Base-by-base conservation (phyloP, 345 rosid species). In the Hibiscus syriacus region DNA sequence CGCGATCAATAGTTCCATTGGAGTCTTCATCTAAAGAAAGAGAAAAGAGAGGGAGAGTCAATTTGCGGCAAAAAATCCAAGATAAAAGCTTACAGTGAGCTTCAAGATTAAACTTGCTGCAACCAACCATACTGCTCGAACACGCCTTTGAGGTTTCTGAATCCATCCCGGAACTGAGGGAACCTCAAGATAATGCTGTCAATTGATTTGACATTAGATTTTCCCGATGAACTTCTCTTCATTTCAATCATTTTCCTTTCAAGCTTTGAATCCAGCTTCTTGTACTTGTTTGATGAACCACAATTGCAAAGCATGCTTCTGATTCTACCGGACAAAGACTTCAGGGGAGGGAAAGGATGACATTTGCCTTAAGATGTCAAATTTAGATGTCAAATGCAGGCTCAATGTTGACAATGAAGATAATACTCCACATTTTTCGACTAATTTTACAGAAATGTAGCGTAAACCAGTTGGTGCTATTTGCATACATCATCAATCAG, bases 171-270 rank as follows among this genome's bases (percentile, higher is more conserved):
- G 48, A 85, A 81, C 73, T 74, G 83, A 48, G 96, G 93, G 73
- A 92, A 90, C 72, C 74, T 83, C 85, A 88, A 25, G 80, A 90
- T 82, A 69, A 92, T 82, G 53, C 87, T 85, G 75, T 92, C 80
- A 41, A 92, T 79, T 19, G 85, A 81, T 76, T 82, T 88, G 62
- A 92, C 80, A 54, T 69, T 80, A 56, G 70, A 56, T 46, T 59
- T 79, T 55, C 85, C 82, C 0, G 75, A 62, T 58, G 77, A 73
- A 66, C 53, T 82, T 67, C 75, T 85, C 80, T 82, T 83, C 64
- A 85, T 65, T 69, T 87, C 92, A 22, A 82, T 78, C 82, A 92
- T 80, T 80, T 85, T 90, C 79, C 69, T 82, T 68, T 83, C 84
- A 38, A 92, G 91, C 75, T 82, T 86, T 22, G 83, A 70, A 50